phyloP scores from a whole-genome alignment of 2,329 filamentous ascomycete genomes.

The Emmonsia crescens region DNA sequence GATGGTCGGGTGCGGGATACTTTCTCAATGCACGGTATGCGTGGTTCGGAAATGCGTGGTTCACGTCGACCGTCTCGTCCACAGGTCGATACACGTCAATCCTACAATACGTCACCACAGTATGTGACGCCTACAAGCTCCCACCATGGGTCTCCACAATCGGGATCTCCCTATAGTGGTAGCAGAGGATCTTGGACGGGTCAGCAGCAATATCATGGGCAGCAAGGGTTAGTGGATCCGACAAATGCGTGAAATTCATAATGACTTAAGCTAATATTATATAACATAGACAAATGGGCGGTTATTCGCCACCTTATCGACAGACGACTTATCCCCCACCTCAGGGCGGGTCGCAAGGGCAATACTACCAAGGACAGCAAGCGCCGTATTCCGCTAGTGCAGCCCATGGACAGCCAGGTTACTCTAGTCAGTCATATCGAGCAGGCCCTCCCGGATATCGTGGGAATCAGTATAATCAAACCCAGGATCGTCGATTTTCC shows the following conservation, averaged over 20 bases:
- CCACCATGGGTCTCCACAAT: slow-evolving; percentile 51
- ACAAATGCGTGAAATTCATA: slow-evolving; percentile 7
- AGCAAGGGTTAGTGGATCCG: slow-evolving; percentile 39
- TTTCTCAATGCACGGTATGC: slow-evolving; percentile 25
- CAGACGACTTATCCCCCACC: slow-evolving; percentile 43
- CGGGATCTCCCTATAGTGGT: slow-evolving; percentile 49
- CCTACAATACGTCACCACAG: slow-evolving; percentile 49
- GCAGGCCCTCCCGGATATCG: slow-evolving; percentile 48
- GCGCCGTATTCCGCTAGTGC: slow-evolving; percentile 44
- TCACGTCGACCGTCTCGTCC: slow-evolving; percentile 30
- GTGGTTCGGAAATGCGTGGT: slow-evolving; percentile 22
- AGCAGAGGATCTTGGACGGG: slow-evolving; percentile 45
- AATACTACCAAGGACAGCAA: slow-evolving; percentile 43
- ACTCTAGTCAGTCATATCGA: slow-evolving; percentile 38
- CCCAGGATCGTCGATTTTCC: slow-evolving; percentile 35
- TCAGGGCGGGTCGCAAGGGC: slow-evolving; percentile 43
- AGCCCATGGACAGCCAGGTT: slow-evolving; percentile 47
- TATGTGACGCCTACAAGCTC: slow-evolving; percentile 45
- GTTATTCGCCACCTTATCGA: slow-evolving; percentile 53
- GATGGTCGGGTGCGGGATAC: slow-evolving; percentile 24
- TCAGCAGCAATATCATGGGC: slow-evolving; percentile 32
- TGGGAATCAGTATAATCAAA: slow-evolving; percentile 45
- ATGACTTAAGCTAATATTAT: slow-evolving; percentile 18
- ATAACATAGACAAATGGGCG: slow-evolving; percentile 36
- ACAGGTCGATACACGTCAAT: slow-evolving; percentile 34